A percentile compares a stretch with the other conserved stretches of the same genome.
These are phyloP conservation scores for Penicillium olsonii DNA, from an alignment of 2,329 filamentous ascomycete genomes.

Conservation along the genomic window DNA sequence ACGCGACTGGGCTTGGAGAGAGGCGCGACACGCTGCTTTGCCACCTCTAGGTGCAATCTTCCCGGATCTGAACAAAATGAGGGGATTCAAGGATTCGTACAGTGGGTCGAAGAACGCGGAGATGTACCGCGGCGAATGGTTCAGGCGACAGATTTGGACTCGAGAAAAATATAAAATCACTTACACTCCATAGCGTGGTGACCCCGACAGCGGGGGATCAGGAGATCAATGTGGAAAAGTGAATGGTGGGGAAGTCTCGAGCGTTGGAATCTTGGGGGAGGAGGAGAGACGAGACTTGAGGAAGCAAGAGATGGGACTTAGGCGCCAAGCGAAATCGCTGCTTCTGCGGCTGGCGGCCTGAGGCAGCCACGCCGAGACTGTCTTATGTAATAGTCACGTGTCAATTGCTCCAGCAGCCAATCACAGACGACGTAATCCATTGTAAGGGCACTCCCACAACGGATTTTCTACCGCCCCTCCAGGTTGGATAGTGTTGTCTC, in stretches of 20 bases:
- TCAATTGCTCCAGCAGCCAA: not conserved
- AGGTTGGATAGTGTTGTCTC: slow-evolving; percentile 18
- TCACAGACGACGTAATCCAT: not conserved
- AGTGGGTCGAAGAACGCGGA: slow-evolving; percentile 44
- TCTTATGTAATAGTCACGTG: not conserved
- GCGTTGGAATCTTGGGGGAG: slow-evolving; percentile 26
- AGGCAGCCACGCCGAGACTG: too few species aligned
- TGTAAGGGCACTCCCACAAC: not conserved
- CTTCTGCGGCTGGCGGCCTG: slow-evolving; percentile 12
- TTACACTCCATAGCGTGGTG: slow-evolving; percentile 62
- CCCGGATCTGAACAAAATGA: slow-evolving; percentile 19
- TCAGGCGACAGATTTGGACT: slow-evolving; percentile 32
- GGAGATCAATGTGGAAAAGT: slow-evolving; percentile 36
- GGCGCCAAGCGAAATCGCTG: slow-evolving; percentile 24
- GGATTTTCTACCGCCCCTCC: slow-evolving; percentile 19
- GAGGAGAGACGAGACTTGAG: slow-evolving; percentile 37
- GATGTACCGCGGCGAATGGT: slow-evolving; percentile 40
- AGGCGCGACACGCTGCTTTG: slow-evolving; percentile 17
- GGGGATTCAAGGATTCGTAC: slow-evolving; percentile 29
- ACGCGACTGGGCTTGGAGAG: slow-evolving; percentile 24
- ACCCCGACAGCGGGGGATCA: slow-evolving; percentile 45
- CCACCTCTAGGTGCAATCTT: slow-evolving; percentile 15
- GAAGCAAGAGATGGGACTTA: slow-evolving; percentile 38
- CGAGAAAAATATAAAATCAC: slow-evolving; percentile 42
- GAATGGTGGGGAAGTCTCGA: slow-evolving; percentile 27